Base-by-base conservation (phyloP, 495 filamentous ascomycete species). In the Oidiodendron maius region DNA sequence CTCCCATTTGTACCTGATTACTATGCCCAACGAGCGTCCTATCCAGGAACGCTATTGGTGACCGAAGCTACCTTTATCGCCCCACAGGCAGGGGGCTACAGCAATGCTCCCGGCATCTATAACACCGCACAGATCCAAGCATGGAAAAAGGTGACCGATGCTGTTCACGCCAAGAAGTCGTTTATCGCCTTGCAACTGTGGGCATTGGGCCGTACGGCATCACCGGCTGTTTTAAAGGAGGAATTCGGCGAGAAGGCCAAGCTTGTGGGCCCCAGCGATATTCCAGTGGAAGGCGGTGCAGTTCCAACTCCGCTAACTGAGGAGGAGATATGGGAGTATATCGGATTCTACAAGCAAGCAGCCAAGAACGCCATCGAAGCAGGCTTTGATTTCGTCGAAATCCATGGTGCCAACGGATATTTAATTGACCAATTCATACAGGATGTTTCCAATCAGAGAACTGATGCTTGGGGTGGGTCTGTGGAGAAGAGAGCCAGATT, bases 351-450 rank as follows among this genome's bases (percentile, higher is more conserved):
- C 43, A 80, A 70, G 6, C 56, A 70, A 18, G 84, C 82, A 15
- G 79, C 85, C 1, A 64, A 69, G 51, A 81, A 80, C 46, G 82
- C 83, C 3, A 65, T 88, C 10, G 68, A 64, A 8, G 86, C 84
- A 3, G 86, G 85, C 10, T 90, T 89, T 47, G 86, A 89, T 56
- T 84, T 82, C 21, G 83, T 90, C 3, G 86, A 90, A 66, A 68
- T 89, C 45, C 84, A 88, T 58, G 79, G 68, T 28, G 82, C 83
- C 3, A 89, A 90, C 53, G 86, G 85, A 8, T 89, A 87, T 57
- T 63, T 90, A 40, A 66, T 87, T 41, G 83, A 90, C 57, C 86
- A 90, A 63, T 90, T 90, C 61, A 68, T 65, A 1, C 83, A 86
- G 56, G 78, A 82, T 53, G 66, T 56, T 13, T 65, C 55, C 50